These are phyloP conservation scores for Albatrellus sp. DNA, from an alignment of 1,284 basidiomycete species.

Conservation along the genomic window DNA sequence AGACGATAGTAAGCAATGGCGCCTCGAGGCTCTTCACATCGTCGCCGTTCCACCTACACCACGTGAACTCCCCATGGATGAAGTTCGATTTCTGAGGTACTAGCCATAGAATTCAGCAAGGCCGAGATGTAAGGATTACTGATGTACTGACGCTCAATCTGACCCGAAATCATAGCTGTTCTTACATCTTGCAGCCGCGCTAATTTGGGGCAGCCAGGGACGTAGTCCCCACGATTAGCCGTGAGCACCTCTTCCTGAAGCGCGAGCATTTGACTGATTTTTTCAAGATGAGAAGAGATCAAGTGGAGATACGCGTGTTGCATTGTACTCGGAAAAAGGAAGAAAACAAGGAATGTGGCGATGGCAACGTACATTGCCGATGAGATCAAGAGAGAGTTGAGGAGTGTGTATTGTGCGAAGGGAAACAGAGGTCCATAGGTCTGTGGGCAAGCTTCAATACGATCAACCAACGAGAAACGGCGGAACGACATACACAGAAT, in stretches of 20 bases:
- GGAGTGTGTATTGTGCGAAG: constrained; percentile 47
- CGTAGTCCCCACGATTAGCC: constrained; percentile 21
- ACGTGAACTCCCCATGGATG: constrained; percentile 39
- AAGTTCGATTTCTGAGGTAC: constrained; percentile 30
- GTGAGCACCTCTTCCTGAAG: constrained; percentile 30
- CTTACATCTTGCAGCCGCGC: constrained; percentile 19
- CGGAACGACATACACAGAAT: constrained; percentile 33
- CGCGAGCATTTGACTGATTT: constrained; percentile 23
- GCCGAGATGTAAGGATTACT: background rate
- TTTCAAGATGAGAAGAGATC: constrained; percentile 21
- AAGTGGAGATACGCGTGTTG: constrained; percentile 34
- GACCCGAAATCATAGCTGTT: constrained; percentile 13
- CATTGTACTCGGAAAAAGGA: constrained; percentile 67
- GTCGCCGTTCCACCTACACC: constrained; percentile 39
- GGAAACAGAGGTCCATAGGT: constrained; percentile 53
- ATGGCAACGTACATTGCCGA: constrained; percentile 48
- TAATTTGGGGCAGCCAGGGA: constrained; percentile 19
- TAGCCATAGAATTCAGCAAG: constrained; percentile 8
- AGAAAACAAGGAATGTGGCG: constrained; percentile 37
- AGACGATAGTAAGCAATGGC: constrained; percentile 28
- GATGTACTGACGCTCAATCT: constrained; percentile 8
- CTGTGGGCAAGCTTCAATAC: too few species aligned
- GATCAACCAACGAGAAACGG: too few species aligned
- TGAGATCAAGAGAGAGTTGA: constrained; percentile 46
- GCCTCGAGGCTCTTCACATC: constrained; percentile 35